These are phyloP conservation scores for Rhodotorula glutinis DNA, from an alignment of 1,284 basidiomycete species.

Conservation along the genomic window DNA sequence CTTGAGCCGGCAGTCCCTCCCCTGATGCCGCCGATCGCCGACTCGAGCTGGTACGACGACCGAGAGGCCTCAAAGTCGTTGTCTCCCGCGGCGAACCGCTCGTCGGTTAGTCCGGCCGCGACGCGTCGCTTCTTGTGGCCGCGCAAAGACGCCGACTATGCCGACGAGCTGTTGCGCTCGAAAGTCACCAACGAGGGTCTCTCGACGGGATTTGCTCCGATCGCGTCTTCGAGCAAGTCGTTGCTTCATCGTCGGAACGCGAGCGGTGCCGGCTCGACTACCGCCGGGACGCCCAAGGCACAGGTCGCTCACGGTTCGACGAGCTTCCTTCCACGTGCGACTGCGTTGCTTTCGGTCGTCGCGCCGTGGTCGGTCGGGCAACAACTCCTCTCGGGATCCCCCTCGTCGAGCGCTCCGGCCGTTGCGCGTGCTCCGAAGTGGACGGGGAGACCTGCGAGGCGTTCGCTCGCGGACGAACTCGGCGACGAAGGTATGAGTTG, in stretches of 20 bases:
- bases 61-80: background rate
- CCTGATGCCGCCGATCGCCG: conserved; percentile 16
- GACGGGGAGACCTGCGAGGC: background rate
- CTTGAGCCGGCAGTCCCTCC: background rate
- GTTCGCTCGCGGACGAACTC: background rate
- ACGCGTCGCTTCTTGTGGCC: background rate
- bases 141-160: background rate
- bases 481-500: background rate
- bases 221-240: background rate
- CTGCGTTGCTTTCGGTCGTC: background rate
- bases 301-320: background rate
- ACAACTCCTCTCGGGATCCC: background rate
- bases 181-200: background rate
- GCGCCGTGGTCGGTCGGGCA: background rate
- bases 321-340: background rate
- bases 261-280: background rate
- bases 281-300: background rate
- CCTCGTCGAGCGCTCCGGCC: background rate
- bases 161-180: conserved; percentile 5
- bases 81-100: background rate
- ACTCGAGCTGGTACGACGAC: background rate
- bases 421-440: background rate
- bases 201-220: background rate
- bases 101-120: background rate
- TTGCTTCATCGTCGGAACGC: background rate